Evolutionary conservation across 768 basidiomycete genomes (phyloP).

Genomic region (Suillus plorans): DNA sequence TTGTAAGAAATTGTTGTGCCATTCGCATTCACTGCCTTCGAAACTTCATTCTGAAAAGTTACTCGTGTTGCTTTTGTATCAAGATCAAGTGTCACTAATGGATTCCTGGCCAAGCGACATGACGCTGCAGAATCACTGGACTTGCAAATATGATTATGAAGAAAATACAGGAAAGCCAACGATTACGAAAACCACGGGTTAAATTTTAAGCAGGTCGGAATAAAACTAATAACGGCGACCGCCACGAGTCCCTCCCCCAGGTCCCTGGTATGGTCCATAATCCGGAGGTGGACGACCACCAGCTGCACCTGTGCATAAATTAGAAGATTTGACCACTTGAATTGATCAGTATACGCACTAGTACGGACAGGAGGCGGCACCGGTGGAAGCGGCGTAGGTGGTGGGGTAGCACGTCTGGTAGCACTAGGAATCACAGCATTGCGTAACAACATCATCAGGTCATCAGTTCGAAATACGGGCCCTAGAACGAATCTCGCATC

Average conservation of each 20-base stretch:
- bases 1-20: not conserved
- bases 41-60: no score
- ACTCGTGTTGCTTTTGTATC: no score
- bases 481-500: conserved; percentile 44
- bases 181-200: not conserved
- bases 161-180: conserved; percentile 2
- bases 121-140: conserved; percentile 1
- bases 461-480: conserved; percentile 87
- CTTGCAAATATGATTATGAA: conserved; percentile 6
- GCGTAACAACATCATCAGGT: conserved; percentile 82
- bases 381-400: conserved; percentile 53
- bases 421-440: conserved; percentile 78
- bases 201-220: conserved; percentile 1
- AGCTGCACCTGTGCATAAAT: conserved; percentile 41
- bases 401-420: conserved; percentile 48
- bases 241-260: conserved; percentile 42
- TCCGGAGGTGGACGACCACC: conserved; percentile 76
- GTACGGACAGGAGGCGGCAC: conserved; percentile 36
- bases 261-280: conserved; percentile 86
- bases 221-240: conserved; percentile 38
- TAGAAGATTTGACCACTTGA: conserved; percentile 6
- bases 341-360: conserved; percentile 11
- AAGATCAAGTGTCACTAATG: not conserved
- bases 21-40: no score
- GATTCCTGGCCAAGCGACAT: not conserved